phyloP scores from a whole-genome alignment of 2,329 filamentous ascomycete genomes.

The Fonsecaea monophora region DNA sequence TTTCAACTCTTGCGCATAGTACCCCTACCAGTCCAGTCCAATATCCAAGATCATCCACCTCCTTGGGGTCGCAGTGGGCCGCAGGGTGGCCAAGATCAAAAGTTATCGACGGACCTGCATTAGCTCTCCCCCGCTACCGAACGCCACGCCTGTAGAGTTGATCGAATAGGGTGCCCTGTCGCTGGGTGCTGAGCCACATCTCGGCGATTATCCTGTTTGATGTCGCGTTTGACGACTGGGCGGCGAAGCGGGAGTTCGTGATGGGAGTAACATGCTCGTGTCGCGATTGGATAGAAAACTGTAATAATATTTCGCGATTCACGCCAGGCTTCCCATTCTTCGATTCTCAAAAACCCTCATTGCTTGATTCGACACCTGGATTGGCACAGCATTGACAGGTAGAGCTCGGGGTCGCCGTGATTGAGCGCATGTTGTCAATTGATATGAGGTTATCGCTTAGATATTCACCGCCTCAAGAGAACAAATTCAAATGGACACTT shows the following conservation, averaged over 20 bases:
- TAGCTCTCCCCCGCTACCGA: slow-evolving; percentile 29
- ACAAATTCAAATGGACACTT: background rate
- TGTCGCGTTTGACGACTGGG: background rate
- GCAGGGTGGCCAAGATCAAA: slow-evolving; percentile 14
- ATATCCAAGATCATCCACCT: background rate
- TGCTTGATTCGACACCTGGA: background rate
- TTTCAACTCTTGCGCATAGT: background rate
- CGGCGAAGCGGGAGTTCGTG: background rate
- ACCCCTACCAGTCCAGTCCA: background rate
- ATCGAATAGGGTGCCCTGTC: slow-evolving; percentile 16
- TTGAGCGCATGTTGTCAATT: background rate
- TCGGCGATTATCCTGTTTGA: slow-evolving; percentile 14
- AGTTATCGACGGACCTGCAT: slow-evolving; percentile 30
- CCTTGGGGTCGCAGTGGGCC: slow-evolving; percentile 15
- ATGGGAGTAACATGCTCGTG: background rate
- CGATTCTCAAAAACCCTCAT: background rate
- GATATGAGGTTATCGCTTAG: background rate
- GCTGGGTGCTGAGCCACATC: slow-evolving; percentile 11
- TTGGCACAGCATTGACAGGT: background rate
- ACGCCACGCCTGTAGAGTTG: slow-evolving; percentile 15
- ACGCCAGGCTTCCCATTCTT: background rate
- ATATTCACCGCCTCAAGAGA: background rate
- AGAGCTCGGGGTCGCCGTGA: background rate
- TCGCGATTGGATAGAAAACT: background rate
- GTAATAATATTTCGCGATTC: background rate